Base-by-base conservation (phyloP, 108 stramenopile genomes). In the Pseudonitzschia delicatissima region DNA sequence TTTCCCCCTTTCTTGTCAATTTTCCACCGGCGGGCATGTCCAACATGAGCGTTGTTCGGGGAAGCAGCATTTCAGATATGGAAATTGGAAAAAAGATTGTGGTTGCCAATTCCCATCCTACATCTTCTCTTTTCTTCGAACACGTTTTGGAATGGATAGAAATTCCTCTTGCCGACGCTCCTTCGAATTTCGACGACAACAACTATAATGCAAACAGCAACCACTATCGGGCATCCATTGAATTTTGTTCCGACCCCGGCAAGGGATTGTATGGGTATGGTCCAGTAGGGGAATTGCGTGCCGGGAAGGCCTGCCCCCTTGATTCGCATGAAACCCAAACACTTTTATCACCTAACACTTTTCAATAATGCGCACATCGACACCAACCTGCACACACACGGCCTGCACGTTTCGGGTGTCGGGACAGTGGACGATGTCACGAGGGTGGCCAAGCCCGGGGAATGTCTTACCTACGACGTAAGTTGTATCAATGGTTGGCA, bases 381-480 rank as follows among this genome's bases (percentile, higher is more conserved):
- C 40, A 70, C 69, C 15, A 70, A 70, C 37, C 3, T 70, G 17
- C 69, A 70, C 45, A 51, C 60, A 32, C 69, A 70, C 47, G 69
- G 69, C 11, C 29, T 70, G 32, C 69, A 70, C 34, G 61, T 70
- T 40, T 70, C 69, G 18, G 69, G 69, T 5, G 69, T 70, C 5
- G 69, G 47, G 1, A 72, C 37, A 23, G 67, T 50, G 15, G 77
- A 74, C 42, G 69, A 74, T 34, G 32, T 68, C 39, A 66, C 72
- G 6, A 67, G 76, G 13, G 29, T 49, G 31, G 69, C 64, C 7
- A 47, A 58, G 12, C 55, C 68, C 34, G 80, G 73, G 25, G n/a
- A 69, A 0, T 74, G 73, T 51, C 34, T 81, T 27, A 47, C 40
- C 9, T 81, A 77, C 50, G 45, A 65, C 18, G 60, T 61, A 40